Base-by-base conservation (phyloP, 345 rosid genomes). In the Camelina neglecta region DNA sequence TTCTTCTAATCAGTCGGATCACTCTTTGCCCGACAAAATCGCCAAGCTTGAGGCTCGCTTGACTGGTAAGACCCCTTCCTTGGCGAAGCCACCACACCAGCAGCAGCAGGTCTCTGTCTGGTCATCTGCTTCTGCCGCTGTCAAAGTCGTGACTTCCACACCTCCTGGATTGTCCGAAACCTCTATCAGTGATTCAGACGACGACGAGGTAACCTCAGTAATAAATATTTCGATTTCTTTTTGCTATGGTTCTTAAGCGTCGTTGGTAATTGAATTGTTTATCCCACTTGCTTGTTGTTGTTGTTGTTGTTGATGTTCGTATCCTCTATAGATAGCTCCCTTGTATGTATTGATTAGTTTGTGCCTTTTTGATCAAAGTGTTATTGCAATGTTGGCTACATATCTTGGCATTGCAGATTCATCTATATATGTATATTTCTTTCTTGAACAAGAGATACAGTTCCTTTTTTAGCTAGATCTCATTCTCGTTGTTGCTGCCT, bases 11-110 rank as follows among this genome's bases (percentile, higher is more conserved):
- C 98, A 87, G 76, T 96, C 99, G 15, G 99, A 96, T 86, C 89
- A 88, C 64, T 93, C 98, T 61, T 51, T 94, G 23, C 98, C 97
- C 72, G 87, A 90, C 53, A 96, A 96, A 82, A 87, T 96, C 71
- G 99, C 99, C 16, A 96, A 96, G 86, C 99, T 96, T 39, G 99
- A 96, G 84, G 99, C 99, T 57, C 99, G 99, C 49, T 69, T 96
- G 85, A 91, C 87, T n/a, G 97, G 99, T 16, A 96, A 89, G 80
- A 79, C 88, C 42, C 49, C 97, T 36, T 77, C 90, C 0, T 74
- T 81, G 8, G 77, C 66, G 7, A 60, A 54, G 57, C 69, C 83
- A 49, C 61, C 83, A 44, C 65, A 18, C 0, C 72, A 70, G 26
- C 89, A 70, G 53, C 84, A 60, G 31, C 88, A 82, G 75, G 83